These are phyloP conservation scores for Sphaerulina vaccinii DNA, from an alignment of 2,329 filamentous ascomycete genomes.

Conservation along the genomic window DNA sequence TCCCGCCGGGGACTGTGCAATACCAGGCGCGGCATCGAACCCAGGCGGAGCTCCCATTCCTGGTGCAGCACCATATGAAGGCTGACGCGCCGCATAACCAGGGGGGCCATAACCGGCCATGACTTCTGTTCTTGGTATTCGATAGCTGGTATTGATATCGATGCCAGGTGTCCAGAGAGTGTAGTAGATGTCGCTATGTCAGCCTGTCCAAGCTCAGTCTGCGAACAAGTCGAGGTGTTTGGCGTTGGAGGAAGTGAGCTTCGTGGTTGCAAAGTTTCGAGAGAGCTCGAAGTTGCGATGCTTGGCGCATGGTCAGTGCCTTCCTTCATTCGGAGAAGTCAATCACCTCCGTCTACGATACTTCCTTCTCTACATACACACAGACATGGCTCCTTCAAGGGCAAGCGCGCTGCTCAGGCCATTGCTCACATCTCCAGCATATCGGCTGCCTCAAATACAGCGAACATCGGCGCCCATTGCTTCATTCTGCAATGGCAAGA, in stretches of 20 bases:
- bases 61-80: constrained; percentile 61
- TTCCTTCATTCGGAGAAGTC: background rate
- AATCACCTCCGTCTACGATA: background rate
- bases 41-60: constrained; percentile 78
- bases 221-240: too few species aligned
- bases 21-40: constrained; percentile 73
- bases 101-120: constrained; percentile 43
- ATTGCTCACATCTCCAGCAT: constrained; percentile 25
- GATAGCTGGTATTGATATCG: background rate
- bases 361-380: background rate
- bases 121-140: background rate
- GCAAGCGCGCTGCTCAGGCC: constrained; percentile 24
- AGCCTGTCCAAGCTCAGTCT: too few species aligned
- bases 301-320: too few species aligned
- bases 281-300: too few species aligned
- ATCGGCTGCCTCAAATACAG: constrained; percentile 11
- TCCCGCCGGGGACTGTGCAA: constrained; percentile 72
- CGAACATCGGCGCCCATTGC: constrained; percentile 16
- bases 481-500: constrained; percentile 15
- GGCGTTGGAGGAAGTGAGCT: background rate
- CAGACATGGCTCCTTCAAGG: constrained; percentile 3
- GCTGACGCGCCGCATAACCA: constrained; percentile 59
- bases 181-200: too few species aligned
- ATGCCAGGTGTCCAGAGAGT: too few species aligned
- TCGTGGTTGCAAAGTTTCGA: too few species aligned